These are phyloP conservation scores for Chrysoporthe puriensis DNA, from an alignment of 2,329 filamentous ascomycete species.

Conservation along the genomic window DNA sequence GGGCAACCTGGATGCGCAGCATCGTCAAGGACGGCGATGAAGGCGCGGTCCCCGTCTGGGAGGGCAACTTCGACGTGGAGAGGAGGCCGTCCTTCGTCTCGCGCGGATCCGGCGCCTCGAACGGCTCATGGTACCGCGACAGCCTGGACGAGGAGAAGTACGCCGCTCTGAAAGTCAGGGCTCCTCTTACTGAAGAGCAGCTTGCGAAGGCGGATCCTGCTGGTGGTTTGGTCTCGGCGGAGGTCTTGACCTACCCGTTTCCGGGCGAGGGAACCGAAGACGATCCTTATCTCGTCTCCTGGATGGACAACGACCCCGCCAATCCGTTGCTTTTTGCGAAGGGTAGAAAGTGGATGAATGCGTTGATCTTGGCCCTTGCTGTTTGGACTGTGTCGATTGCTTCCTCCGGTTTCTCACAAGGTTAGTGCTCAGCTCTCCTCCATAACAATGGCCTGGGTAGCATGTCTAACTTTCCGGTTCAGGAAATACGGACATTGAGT, in stretches of 20 bases:
- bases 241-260: conserved; percentile 43
- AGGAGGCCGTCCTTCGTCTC: conserved; percentile 28
- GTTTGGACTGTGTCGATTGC: conserved; percentile 48
- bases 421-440: conserved; percentile 30
- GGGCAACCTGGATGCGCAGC: conserved; percentile 29
- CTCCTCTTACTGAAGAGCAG: conserved; percentile 29
- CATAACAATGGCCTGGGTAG: not conserved
- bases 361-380: conserved; percentile 44
- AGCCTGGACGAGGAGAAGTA: conserved; percentile 29
- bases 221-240: conserved; percentile 29
- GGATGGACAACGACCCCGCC: conserved; percentile 49
- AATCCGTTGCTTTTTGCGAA: conserved; percentile 46
- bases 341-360: conserved; percentile 46
- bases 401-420: conserved; percentile 42
- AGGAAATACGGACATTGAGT: conserved; percentile 43
- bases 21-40: conserved; percentile 22
- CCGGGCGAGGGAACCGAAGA: conserved; percentile 46
- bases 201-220: conserved; percentile 27
- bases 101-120: conserved; percentile 18
- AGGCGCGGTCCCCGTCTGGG: conserved; percentile 27
- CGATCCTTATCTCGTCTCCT: conserved; percentile 49
- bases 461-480: conserved; percentile 20
- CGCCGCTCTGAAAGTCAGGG: conserved; percentile 24
- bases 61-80: conserved; percentile 31
- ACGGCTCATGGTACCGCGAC: conserved; percentile 25